phyloP scores from a whole-genome alignment of 139 green algal genomes.

The Micractinium conductrix region DNA sequence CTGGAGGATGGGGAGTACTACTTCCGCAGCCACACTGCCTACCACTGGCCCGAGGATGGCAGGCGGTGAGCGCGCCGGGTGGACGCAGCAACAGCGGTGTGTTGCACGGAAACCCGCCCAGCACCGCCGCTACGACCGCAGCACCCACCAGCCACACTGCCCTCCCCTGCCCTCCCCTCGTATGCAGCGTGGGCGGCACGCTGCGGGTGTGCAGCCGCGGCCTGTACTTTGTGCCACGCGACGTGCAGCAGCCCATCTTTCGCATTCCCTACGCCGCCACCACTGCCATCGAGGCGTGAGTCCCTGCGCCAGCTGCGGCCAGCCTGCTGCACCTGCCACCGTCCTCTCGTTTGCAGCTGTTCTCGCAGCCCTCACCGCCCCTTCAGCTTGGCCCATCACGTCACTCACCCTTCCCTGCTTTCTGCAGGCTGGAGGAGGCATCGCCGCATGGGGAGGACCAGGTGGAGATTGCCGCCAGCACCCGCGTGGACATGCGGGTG shows the following conservation, averaged over 20 bases:
- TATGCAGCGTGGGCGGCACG: conserved; percentile 47
- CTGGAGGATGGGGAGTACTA: conserved; percentile 71
- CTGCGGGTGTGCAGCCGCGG: conserved; percentile 66
- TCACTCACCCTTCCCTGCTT: neutral
- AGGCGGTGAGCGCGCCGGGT: neutral
- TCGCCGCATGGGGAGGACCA: conserved; percentile 44
- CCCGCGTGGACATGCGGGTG: conserved; percentile 55
- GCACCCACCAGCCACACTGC: too few species aligned
- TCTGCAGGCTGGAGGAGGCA: conserved; percentile 21
- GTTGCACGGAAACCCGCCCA: too few species aligned
- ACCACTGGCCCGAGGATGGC: conserved; percentile 24
- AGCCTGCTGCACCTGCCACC: neutral
- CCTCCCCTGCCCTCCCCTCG: neutral
- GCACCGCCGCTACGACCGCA: too few species aligned
- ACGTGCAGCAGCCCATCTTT: conserved; percentile 60
- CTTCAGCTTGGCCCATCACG: too few species aligned
- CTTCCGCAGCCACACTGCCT: conserved; percentile 63
- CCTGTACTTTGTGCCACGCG: conserved; percentile 69
- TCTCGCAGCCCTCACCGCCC: too few species aligned
- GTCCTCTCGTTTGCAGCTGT: too few species aligned
- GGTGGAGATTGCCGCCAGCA: conserved; percentile 42
- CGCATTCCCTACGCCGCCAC: conserved; percentile 49
- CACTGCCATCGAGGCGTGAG: conserved; percentile 48
- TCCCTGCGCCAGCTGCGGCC: neutral
- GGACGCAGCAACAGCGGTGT: too few species aligned